Conservation (phyloP, 164 flowering plant species). For the Stephania japonica region DNA sequence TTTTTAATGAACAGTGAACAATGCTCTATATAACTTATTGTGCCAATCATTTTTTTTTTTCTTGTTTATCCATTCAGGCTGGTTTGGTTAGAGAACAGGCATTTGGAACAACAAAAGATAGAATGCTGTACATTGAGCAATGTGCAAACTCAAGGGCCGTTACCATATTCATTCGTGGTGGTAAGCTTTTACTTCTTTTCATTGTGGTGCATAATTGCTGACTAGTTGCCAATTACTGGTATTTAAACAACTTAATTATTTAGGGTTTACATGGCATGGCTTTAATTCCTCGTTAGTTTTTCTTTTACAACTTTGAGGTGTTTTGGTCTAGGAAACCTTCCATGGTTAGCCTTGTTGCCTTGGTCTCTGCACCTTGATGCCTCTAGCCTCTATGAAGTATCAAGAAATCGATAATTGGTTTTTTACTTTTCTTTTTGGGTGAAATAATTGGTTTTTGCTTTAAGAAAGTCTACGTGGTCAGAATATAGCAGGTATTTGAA, state of each 20-base stretch:
- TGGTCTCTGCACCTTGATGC: too few relatives aligned
- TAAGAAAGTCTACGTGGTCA: too few relatives aligned
- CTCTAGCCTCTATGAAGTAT: too few relatives aligned
- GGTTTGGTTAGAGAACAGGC: constrained; percentile 91
- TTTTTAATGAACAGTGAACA: too few relatives aligned
- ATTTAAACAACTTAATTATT: not conserved
- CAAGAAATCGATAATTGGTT: too few relatives aligned
- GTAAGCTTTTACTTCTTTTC: constrained; percentile 32
- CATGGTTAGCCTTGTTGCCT: too few relatives aligned
- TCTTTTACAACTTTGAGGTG: not conserved
- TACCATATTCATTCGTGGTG: constrained; percentile 85
- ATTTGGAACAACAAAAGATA: constrained; percentile 95
- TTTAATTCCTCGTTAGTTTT: too few relatives aligned
- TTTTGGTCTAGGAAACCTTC: not conserved
- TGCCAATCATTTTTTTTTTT: not conserved
- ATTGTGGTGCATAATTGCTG: not conserved
- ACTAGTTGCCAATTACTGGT: not conserved
- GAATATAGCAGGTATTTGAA: too few relatives aligned
- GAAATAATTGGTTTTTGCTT: too few relatives aligned
- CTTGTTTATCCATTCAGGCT: constrained; percentile 46
- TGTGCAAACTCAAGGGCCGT: constrained; percentile 97
- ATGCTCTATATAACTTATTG: not conserved
- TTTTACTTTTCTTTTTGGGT: too few relatives aligned
- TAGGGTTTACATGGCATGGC: not conserved
- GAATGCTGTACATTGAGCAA: constrained; percentile 93